Base-by-base conservation (phyloP, 345 rosid species). In the Eucalyptus viminalis region DNA sequence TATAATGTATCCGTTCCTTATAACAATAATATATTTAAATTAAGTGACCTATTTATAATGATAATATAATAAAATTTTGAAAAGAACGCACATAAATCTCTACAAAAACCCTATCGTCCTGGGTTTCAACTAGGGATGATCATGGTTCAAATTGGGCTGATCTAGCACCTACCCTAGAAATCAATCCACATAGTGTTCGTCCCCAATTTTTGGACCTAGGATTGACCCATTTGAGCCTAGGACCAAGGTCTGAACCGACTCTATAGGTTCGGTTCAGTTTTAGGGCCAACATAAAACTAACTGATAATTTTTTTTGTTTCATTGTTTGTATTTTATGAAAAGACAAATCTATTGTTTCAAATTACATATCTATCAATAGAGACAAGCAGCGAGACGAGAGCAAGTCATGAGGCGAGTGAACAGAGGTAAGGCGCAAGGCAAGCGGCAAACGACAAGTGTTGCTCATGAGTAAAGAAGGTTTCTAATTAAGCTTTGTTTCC, bases 61-160 rank as follows among this genome's bases (percentile, higher is more conserved):
- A 10, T 56, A 22, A 24, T 56, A 56, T 56, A 56, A 56, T 24
- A 24, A 31, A 67, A 67, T 31, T 15, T 31, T 17, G 22, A 31
- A 67, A 31, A 67, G 43, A 17, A 67, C 22, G 3, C 0, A 1
- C 11, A 67, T 31, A 14, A 21, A 67, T 67, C 12, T 31, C 40
- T 67, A 62, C 34, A 4, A 1, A 67, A 67, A 67, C 6, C 11
- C 3, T 8, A 67, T n/a, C 22, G 4, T 67, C 43, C 6, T 56
- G 0, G 3, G 29, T 56, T 56, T 56, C 14, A 56, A 25, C 29
- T 4, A 53, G 94, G 94, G 76, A 92, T 51, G 95, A 67, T 17
- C 22, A 67, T 31, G 22, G 19, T n/a, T 0, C 43, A 11, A 2
- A 8, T 67, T 67, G 40, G 6, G 40, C 80, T 0, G 0, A 3